Evolutionary conservation across 1,139 yeast genomes (phyloP), one percentile per base, ranked within the genome.

Genomic region (Taphrina deformans): DNA sequence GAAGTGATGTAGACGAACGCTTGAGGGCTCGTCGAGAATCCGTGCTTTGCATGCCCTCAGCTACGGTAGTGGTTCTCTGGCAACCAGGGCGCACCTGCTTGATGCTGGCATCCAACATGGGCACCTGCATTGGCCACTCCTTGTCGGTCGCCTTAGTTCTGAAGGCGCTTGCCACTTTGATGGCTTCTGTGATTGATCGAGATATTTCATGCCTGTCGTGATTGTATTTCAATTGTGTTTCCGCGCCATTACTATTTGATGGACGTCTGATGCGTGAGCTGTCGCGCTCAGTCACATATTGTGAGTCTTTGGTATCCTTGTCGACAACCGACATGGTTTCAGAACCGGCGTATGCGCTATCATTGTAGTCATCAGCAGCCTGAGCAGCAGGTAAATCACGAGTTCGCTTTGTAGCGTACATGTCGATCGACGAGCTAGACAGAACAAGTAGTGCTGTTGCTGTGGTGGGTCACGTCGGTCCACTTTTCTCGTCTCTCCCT

Each of bases 61-160:
- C 21, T 1, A 26, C 38, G 24, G 62, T 48, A 3, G 52, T 9
- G 2, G 52, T 56, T 14, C 55, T 33, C 7, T 12, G 41, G 21
- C 44, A 48, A 24, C 35, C 51, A 6, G 53, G 53, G 14, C 62
- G 45, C n/a, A 16, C 31, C 7, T 45, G 33, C n/a, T 27, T 55
- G 7, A 9, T 7, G 2, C 9, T 31, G 18, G 46, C 26, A 14
- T 44, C 41, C 21, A 26, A 23, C 24, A 50, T 26, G 9, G 63
- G 63, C 9, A 59, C 56, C 35, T 40, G 63, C 63, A 59, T 59
- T 23, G 63, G 63, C 63, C 63, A 59, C 14, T 52, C 63, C 18
- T 41, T 21, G 35, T 50, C 38, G 27, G 63, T 59, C n/a, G 63
- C 55, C 50, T 41, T 56, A 5, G 26, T 38, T 40, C 40, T 48